phyloP scores from a whole-genome alignment of 139 green algal species.

The Tetradesmus lagerheimii region DNA sequence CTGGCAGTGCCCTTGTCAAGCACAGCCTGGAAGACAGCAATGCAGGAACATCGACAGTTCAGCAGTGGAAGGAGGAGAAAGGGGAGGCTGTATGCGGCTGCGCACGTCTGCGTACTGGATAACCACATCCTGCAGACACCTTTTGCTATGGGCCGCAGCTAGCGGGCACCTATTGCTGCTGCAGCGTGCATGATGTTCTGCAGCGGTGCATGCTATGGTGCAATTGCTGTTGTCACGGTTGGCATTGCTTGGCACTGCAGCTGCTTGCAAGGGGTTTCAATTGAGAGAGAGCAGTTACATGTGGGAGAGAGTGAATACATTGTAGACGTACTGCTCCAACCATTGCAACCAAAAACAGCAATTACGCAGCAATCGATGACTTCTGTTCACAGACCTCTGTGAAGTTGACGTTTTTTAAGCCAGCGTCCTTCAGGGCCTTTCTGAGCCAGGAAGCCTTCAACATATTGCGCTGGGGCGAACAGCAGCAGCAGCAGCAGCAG shows the following conservation, averaged over 20 bases:
- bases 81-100: neutral
- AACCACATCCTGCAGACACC: too few species aligned
- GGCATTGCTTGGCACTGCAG: too few species aligned
- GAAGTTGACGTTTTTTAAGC: constrained; percentile 47
- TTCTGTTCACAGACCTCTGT: constrained; percentile 45
- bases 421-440: constrained; percentile 18
- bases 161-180: neutral
- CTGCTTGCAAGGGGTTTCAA: too few species aligned
- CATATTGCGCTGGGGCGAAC: constrained; percentile 40
- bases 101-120: too few species aligned
- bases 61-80: neutral
- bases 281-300: too few species aligned
- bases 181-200: too few species aligned
- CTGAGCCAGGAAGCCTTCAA: constrained; percentile 38
- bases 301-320: too few species aligned
- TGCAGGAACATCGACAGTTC: neutral
- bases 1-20: constrained; percentile 66
- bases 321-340: too few species aligned
- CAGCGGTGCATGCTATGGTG: too few species aligned
- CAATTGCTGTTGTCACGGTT: too few species aligned
- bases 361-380: too few species aligned
- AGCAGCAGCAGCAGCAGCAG: neutral
- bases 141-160: neutral
- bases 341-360: too few species aligned
- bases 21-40: constrained; percentile 45